A percentile compares a stretch with the other conserved stretches of the same genome.
These are phyloP conservation scores for Apiospora arundinis DNA, from an alignment of 2,329 filamentous ascomycete species.

Conservation along the genomic window DNA sequence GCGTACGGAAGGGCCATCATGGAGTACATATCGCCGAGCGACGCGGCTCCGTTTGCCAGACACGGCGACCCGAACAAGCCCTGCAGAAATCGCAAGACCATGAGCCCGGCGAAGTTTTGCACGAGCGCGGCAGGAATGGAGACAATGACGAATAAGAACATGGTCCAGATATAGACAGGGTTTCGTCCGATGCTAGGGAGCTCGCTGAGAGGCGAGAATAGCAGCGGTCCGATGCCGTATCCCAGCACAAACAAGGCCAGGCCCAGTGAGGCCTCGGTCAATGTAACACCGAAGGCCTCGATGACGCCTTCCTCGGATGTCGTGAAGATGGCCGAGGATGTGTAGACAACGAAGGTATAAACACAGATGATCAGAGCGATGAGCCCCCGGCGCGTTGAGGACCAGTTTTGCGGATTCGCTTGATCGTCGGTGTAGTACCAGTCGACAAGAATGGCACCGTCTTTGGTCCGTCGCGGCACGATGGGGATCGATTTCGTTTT, in stretches of 20 bases:
- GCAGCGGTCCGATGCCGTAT: conserved; percentile 50
- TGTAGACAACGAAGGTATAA: conserved; percentile 36
- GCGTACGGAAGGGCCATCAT: conserved; percentile 62
- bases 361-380: conserved; percentile 36
- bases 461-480: conserved; percentile 37
- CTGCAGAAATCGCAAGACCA: conserved; percentile 58
- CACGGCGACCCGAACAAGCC: conserved; percentile 50
- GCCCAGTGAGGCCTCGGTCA: conserved; percentile 33
- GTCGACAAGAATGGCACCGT: conserved; percentile 37
- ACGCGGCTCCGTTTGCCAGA: conserved; percentile 38
- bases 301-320: conserved; percentile 30
- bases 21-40: conserved; percentile 42
- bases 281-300: conserved; percentile 29
- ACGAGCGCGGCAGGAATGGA: conserved; percentile 59
- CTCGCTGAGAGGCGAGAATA: conserved; percentile 65
- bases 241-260: conserved; percentile 36
- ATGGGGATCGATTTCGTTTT: conserved; percentile 38
- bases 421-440: conserved; percentile 58
- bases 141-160: conserved; percentile 63
- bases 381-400: conserved; percentile 43
- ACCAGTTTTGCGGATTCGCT: conserved; percentile 49
- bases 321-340: conserved; percentile 35
- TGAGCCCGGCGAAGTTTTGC: conserved; percentile 58
- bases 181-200: conserved; percentile 64
- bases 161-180: conserved; percentile 61